Base-by-base conservation (phyloP, 148 eudicot species). In the Hydrangea macrophylla region DNA sequence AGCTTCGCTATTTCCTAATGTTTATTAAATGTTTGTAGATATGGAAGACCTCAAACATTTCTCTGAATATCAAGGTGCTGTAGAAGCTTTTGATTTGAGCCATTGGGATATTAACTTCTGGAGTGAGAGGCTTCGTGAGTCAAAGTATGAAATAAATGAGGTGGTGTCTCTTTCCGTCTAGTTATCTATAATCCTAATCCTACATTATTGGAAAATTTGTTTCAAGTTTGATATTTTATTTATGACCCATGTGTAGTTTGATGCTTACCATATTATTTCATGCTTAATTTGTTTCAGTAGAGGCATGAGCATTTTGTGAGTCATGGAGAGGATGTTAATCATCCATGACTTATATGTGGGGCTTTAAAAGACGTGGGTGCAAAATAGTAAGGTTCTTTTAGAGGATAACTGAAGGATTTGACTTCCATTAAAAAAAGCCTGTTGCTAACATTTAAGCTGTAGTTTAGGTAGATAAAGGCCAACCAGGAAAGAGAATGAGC, bases 41-140 rank as follows among this genome's bases (percentile, higher is more conserved):
- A 63, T 94, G 85, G 97, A 94, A 68, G 99, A 94, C 71, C 82
- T 94, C 37, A 85, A 77, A 81, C 71, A 60, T 63, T 94, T 91
- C 73, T 64, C 87, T 64, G 82, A 87, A 78, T 82, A 75, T 69
- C 93, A 91, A 79, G 93, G 96, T 69, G 90, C 90, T 58, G 77
- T 77, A 42, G 97, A 94, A 80, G 97, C 93, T 69, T 88, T 84
- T 70, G 71, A 77, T 72, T 81, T 94, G 80, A 78, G 70, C 36
- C 93, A 91, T 67, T 94, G 97, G 99, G 99, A 94, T 68, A 71
- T 79, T 39, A 73, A 54, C 69, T 94, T 91, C 62, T 94, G 99
- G 99, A 94, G 97, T 87, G 99, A 94, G 83, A 91, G 99, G 81
- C 97, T 94, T 25, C 86, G 97, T 36, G 99, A 94, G 79, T 84